A percentile compares a stretch with the other conserved stretches of the same genome.
Evolutionary conservation across 805 yeast genomes (phyloP).

Genomic region (Pichia heedii): DNA sequence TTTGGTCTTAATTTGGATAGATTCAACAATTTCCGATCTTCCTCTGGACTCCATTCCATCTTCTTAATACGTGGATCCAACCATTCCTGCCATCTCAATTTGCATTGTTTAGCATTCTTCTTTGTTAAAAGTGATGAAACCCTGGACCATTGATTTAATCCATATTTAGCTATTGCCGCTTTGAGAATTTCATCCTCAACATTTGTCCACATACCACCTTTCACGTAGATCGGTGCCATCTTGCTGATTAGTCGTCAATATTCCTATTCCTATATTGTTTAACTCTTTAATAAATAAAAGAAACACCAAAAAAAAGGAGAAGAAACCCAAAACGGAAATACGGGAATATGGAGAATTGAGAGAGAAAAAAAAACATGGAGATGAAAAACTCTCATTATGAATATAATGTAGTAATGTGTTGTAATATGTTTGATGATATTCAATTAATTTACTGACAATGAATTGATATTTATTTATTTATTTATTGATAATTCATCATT

Average conservation of each 20-base stretch:
- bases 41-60: slow-evolving; percentile 61
- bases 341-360: no score
- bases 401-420: no score
- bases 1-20: slow-evolving; percentile 71
- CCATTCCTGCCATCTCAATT: slow-evolving; percentile 88
- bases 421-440: no score
- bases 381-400: no score
- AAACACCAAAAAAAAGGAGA: no score
- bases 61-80: slow-evolving; percentile 64
- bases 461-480: no score
- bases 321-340: no score
- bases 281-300: no score
- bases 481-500: no score
- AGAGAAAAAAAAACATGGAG: no score
- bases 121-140: slow-evolving; percentile 78
- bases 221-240: slow-evolving; percentile 61
- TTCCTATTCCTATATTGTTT: no score
- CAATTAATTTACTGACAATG: no score
- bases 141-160: slow-evolving; percentile 89
- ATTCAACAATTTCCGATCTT: slow-evolving; percentile 63
- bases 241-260: neutral
- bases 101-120: slow-evolving; percentile 86
- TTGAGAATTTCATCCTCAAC: slow-evolving; percentile 76
- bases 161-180: slow-evolving; percentile 90
- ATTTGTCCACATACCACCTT: slow-evolving; percentile 89